These are phyloP conservation scores for Candida glucosophila DNA, from an alignment of 1,139 yeast genomes.

Conservation along the genomic window DNA sequence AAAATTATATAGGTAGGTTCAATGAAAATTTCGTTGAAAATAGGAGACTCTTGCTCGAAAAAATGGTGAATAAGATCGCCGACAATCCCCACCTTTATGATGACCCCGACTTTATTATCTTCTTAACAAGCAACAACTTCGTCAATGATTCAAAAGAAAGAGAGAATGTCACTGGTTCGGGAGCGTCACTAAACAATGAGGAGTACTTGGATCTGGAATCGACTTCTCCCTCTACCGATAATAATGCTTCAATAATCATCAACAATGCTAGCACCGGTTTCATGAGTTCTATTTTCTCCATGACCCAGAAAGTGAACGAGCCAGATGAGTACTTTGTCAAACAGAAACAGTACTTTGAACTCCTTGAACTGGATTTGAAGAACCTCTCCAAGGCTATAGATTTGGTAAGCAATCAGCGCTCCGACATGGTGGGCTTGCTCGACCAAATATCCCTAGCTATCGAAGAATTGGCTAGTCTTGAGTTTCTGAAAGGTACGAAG, in stretches of 20 bases:
- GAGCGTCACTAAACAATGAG: conserved; percentile 37
- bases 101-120: conserved; percentile 72
- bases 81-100: conserved; percentile 46
- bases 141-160: conserved; percentile 54
- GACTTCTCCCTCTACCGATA: conserved; percentile 13
- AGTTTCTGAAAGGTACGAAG: conserved; percentile 61
- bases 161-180: conserved; percentile 48
- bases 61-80: conserved; percentile 70
- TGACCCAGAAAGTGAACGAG: conserved; percentile 58
- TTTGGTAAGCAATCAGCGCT: conserved; percentile 63
- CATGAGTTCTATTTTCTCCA: conserved; percentile 54
- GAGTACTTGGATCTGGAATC: conserved; percentile 31
- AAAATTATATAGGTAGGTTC: conserved; percentile 75
- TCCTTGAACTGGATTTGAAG: conserved; percentile 64
- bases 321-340: conserved; percentile 72
- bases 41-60: conserved; percentile 78
- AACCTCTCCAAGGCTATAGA: conserved; percentile 68
- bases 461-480: conserved; percentile 68
- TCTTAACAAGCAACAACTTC: conserved; percentile 70
- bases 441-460: conserved; percentile 47
- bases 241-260: conserved; percentile 8
- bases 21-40: conserved; percentile 84
- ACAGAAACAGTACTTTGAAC: conserved; percentile 61
- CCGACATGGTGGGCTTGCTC: conserved; percentile 48
- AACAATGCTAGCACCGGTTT: conserved; percentile 40